Evolutionary conservation across 805 yeast genomes (phyloP), one percentile per base, ranked within the genome.

Genomic region (Metschnikowia proteae): DNA sequence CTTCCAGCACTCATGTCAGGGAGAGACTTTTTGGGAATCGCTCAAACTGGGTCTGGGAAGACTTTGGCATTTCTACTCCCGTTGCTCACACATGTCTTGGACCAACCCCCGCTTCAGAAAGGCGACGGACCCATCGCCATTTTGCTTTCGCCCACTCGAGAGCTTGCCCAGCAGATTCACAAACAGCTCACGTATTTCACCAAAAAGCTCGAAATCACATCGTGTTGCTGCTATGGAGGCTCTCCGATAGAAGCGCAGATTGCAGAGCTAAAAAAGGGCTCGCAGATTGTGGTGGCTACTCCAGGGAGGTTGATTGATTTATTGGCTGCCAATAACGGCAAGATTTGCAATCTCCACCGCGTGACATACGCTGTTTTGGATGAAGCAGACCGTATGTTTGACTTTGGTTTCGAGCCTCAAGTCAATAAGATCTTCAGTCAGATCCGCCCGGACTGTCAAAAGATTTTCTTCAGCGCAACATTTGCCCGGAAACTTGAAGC

Each of bases 351-450:
- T 52, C 71, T 94, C 5, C 68, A 73, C 28, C 70, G 91, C 38
- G 82, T 86, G 5, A 83, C 96, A 0, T 89, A 84, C 64, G 75
- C 89, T n/a, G 95, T 91, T 0, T 70, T 94, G 50, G 99, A 94
- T 63, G 99, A 94, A 62, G 97, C 98, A 1, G 99, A 94, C 66
- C 70, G 99, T 54, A 83, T 94, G 86, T 92, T 92, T 69, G 99
- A 94, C 64, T 73, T 94, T 78, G 99, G 99, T 1, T 94, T 94
- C 67, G 98, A 89, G 58, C 98, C 99, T 0, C 99, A 94, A 62
- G 89, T 94, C 3, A 82, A 79, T 56, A 88, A 88, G 59, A 84
- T 94, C 23, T 74, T 90, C 61, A 74, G 79, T 11, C 85, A 86
- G 33, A 75, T 88, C 2, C 74, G 97, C 43, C 94, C 94, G 0